Evolutionary conservation across 192 early-diverging fungal genomes (phyloP), one percentile per base, ranked within the genome.

Genomic region (Coemansia sp.): DNA sequence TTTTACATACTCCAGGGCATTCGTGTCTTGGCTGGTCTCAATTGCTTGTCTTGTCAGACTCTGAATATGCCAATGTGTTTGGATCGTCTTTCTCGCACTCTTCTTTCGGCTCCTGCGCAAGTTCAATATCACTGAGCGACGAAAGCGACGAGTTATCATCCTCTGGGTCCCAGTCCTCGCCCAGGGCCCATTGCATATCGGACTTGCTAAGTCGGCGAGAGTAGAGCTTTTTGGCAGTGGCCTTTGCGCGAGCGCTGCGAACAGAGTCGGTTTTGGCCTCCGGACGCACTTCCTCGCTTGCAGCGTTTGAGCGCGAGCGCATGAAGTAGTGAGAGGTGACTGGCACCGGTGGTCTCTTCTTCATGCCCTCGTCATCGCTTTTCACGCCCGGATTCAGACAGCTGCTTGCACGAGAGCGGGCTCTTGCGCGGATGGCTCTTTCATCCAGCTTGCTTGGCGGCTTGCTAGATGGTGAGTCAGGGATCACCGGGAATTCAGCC

Each of bases 131-230:
- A 26, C 78, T 80, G 18, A 80, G 66, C 46, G 67, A 69, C 51
- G 68, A 76, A 22, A 76, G 39, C 26, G 78, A 80, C 22, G 78
- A 80, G 63, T 64, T 69, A 59, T 67, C 66, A 63, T 74, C 69
- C 46, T 74, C 73, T 21, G 78, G 72, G 54, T 80, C 78, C 78
- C 78, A 80, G 66, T 71, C 78, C 63, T 80, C 78, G 26, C 78
- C 78, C 65, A 80, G 66, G 15, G 78, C 78, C 78, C 78, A 80
- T 63, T 74, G 78, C 78, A 80, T 80, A 57, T 80, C 78, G 0
- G 78, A 80, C 19, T 57, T 64, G 69, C 78, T 80, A 52, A 80
- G 69, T 18, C 78, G 56, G 7, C 78, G 68, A 61, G 78, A 80
- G 46, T 80, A 80, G 22, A 74, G 62, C 63, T 74, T 74, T 52